A percentile compares a stretch with the other conserved stretches of the same genome.
Conservation (phyloP, 2,329 filamentous ascomycete species). For the Diaporthe vexans region DNA sequence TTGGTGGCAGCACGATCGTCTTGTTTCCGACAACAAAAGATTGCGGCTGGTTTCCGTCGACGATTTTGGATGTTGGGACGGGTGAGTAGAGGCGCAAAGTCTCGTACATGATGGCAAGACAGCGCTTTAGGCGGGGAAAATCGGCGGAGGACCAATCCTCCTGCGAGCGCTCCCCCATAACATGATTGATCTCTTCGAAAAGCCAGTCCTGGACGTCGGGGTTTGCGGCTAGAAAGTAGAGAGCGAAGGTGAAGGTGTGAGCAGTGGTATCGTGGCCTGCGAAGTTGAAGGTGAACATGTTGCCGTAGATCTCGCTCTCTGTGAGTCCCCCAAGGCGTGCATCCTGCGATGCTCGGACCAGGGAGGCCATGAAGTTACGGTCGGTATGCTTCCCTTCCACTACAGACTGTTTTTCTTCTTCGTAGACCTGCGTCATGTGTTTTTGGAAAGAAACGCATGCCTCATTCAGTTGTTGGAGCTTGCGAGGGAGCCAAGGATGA, state of each 20-base stretch:
- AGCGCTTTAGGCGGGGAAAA: slow-evolving; percentile 45
- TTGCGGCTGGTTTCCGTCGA: not conserved
- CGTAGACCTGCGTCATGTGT: slow-evolving; percentile 50
- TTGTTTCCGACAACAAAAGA: slow-evolving; percentile 26
- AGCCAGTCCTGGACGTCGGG: slow-evolving; percentile 62
- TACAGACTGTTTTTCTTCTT: slow-evolving; percentile 46
- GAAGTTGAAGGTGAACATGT: slow-evolving; percentile 63
- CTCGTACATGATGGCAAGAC: slow-evolving; percentile 45
- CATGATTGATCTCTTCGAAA: slow-evolving; percentile 53
- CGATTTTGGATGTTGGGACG: slow-evolving; percentile 24
- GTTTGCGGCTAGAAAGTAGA: slow-evolving; percentile 59
- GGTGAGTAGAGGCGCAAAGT: slow-evolving; percentile 36
- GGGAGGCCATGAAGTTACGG: slow-evolving; percentile 13
- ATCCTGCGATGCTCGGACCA: slow-evolving; percentile 28
- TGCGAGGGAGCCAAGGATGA: slow-evolving; percentile 41
- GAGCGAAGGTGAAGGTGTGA: slow-evolving; percentile 57
- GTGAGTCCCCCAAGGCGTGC: slow-evolving; percentile 46
- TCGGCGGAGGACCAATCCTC: slow-evolving; percentile 44
- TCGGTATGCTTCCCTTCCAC: not conserved
- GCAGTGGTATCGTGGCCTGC: slow-evolving; percentile 67
- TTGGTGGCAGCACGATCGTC: not conserved
- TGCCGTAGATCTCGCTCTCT: slow-evolving; percentile 62
- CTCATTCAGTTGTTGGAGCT: slow-evolving; percentile 45
- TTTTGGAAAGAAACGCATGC: slow-evolving; percentile 47
- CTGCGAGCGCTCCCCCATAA: slow-evolving; percentile 41